Evolutionary conservation across 2,329 filamentous ascomycete genomes (phyloP).

Genomic region (Trichophyton mentagrophytes): DNA sequence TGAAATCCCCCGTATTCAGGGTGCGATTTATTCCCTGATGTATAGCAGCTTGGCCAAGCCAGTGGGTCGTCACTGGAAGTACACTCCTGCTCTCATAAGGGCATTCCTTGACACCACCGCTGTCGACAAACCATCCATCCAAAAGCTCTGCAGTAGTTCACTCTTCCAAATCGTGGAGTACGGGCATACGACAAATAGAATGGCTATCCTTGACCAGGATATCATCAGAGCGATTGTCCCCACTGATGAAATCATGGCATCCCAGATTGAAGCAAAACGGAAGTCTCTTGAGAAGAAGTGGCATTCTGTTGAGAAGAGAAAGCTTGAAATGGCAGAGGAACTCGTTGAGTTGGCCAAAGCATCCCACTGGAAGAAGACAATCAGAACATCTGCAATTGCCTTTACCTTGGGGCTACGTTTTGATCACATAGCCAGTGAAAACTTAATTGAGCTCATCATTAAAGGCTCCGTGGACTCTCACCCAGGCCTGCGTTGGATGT

Average conservation of each 20-base stretch:
- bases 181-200: slow-evolving; percentile 72
- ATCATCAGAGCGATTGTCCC: slow-evolving; percentile 62
- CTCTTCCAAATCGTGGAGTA: slow-evolving; percentile 84
- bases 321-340: slow-evolving; percentile 66
- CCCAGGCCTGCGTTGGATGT: slow-evolving; percentile 69
- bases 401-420: slow-evolving; percentile 87
- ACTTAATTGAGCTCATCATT: slow-evolving; percentile 72
- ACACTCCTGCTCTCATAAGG: slow-evolving; percentile 76
- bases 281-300: slow-evolving; percentile 64
- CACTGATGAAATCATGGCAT: slow-evolving; percentile 44
- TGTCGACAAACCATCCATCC: slow-evolving; percentile 88
- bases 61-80: slow-evolving; percentile 83
- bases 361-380: slow-evolving; percentile 94
- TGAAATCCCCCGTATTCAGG: slow-evolving; percentile 87
- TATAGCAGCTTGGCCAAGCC: slow-evolving; percentile 84
- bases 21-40: slow-evolving; percentile 77
- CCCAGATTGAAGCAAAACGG: slow-evolving; percentile 52
- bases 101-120: slow-evolving; percentile 80
- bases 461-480: slow-evolving; percentile 80
- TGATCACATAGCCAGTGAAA: slow-evolving; percentile 66
- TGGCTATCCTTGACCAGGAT: slow-evolving; percentile 65
- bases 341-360: slow-evolving; percentile 62
- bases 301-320: slow-evolving; percentile 67
- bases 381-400: slow-evolving; percentile 76
- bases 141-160: slow-evolving; percentile 69